Evolutionary conservation across 805 yeast species (phyloP), one percentile per base, ranked within the genome.

Genomic region (Kluyveromyces starmeri): DNA sequence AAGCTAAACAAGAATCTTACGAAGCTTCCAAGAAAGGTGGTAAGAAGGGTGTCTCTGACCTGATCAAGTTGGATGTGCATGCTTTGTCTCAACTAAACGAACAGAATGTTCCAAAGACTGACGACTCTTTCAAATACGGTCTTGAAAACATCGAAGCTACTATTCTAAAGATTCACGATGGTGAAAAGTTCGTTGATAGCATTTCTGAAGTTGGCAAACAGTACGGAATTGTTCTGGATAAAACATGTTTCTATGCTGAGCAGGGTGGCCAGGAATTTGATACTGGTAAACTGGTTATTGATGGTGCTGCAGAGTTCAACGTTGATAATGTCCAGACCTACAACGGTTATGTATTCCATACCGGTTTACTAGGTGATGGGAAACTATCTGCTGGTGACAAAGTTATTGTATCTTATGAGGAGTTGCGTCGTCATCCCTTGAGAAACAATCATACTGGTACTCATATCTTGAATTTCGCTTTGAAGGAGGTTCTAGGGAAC

Each of bases 241-340:
- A 75, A 59, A 84, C 97, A 17, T 92, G 94, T 59, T 85, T 92
- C 64, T 92, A 92, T 55, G 97, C 98, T 33, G 99, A 92, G 67
- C 94, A 84, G 64, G 99, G 99, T 75, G 99, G 99, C 55, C 99
- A 92, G 70, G 96, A 86, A 62, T 81, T 71, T 54, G 99, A 92
- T 59, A 82, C 94, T 27, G 99, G 99, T 63, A 81, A 75, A 60
- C 70, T 92, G 45, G 88, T 85, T 34, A 76, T 85, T 51, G 96
- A 88, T 55, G 96, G 94, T 29, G 64, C 64, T 47, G 69, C 88
- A 37, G 95, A 89, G 59, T 89, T 92, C 62, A 77, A 75, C 39
- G 97, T 92, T 40, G 80, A 78, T 44, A 86, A 92, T 54, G 96
- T 86, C 33, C 98, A 92, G 66, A 68, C 69, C 27, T 92, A 86